These are phyloP conservation scores for Chimonanthus praecox DNA, from an alignment of 164 flowering plant species.

Conservation along the genomic window DNA sequence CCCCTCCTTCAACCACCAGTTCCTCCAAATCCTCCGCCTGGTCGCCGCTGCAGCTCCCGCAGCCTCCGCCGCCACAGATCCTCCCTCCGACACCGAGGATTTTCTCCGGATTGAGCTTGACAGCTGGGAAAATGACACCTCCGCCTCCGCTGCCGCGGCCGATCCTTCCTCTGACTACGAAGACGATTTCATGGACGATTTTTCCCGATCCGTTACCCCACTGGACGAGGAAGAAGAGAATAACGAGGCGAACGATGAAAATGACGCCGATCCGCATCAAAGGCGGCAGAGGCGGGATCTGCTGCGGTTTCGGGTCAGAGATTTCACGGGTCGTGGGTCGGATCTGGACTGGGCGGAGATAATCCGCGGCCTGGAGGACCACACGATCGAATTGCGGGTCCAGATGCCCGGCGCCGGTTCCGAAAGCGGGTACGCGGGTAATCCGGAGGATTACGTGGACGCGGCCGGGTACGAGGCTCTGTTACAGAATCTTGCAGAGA, in stretches of 20 bases:
- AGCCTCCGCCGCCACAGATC: constrained; percentile 16
- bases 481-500: constrained; percentile 87
- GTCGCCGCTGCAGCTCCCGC: constrained; percentile 37
- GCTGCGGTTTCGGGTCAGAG: constrained; percentile 50
- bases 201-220: neutral
- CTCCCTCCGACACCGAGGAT: constrained; percentile 34
- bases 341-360: constrained; percentile 76
- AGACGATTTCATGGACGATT: neutral
- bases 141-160: neutral
- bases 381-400: constrained; percentile 58
- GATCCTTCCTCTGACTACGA: neutral
- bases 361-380: constrained; percentile 60
- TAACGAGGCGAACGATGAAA: constrained; percentile 10
- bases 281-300: constrained; percentile 14
- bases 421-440: constrained; percentile 47
- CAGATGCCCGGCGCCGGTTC: constrained; percentile 36
- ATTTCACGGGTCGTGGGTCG: constrained; percentile 37
- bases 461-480: constrained; percentile 85
- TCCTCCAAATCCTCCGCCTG: constrained; percentile 55
- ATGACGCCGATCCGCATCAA: constrained; percentile 7
- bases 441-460: constrained; percentile 75
- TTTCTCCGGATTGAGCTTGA: constrained; percentile 59
- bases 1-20: constrained; percentile 43
- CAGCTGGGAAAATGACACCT: constrained; percentile 48
- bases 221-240: constrained; percentile 14